phyloP scores from a whole-genome alignment of 2,329 filamentous ascomycete genomes.

The Fonsecaea multimorphosa region DNA sequence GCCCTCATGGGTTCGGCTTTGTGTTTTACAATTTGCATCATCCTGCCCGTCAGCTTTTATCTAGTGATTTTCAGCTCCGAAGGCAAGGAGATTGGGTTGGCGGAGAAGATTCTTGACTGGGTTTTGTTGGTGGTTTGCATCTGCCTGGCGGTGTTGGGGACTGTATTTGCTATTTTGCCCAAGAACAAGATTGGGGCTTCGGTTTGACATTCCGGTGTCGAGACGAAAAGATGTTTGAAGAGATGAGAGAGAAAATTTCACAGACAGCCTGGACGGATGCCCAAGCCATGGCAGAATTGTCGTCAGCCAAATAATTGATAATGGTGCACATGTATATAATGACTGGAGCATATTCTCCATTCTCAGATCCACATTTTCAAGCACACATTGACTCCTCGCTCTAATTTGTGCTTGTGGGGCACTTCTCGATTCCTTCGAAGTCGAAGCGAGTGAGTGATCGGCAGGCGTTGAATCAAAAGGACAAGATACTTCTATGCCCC shows the following conservation, averaged over 20 bases:
- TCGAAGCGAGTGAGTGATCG: background rate
- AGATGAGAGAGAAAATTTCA: background rate
- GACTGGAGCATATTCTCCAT: background rate
- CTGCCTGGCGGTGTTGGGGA: conserved; percentile 75
- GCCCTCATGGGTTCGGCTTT: conserved; percentile 86
- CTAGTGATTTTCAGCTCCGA: conserved; percentile 84
- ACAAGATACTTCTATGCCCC: too few relatives aligned
- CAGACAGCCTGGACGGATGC: background rate
- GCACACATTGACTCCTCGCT: background rate
- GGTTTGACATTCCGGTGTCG: conserved; percentile 1
- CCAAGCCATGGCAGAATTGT: background rate
- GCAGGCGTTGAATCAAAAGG: too few relatives aligned
- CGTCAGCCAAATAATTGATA: background rate
- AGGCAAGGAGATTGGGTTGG: conserved; percentile 67
- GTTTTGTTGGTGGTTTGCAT: conserved; percentile 71
- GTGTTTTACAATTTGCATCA: conserved; percentile 93
- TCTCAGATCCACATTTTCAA: background rate
- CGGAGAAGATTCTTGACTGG: conserved; percentile 72
- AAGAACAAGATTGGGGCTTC: conserved; percentile 69
- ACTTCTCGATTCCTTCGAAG: background rate
- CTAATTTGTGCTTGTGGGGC: background rate
- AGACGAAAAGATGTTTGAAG: background rate
- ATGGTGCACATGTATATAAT: background rate
- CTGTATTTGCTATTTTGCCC: conserved; percentile 85
- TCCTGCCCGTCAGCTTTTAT: conserved; percentile 87